Conservation (phyloP, 2,329 filamentous ascomycete species). For the Penicillium aurantiogriseum region DNA sequence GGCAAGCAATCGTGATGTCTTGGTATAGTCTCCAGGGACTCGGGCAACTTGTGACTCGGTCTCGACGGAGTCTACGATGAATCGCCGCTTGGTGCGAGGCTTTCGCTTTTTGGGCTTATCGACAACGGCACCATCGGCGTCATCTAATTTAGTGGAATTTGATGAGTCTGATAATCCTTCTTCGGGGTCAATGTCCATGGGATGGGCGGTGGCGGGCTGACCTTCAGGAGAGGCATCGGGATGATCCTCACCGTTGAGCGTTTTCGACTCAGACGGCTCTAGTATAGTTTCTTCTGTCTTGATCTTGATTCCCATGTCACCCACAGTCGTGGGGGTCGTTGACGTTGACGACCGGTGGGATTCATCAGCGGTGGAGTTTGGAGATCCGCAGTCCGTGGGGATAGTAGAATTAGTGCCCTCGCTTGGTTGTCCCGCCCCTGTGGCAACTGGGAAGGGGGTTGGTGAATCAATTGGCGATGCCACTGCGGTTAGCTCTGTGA, state of each 20-base stretch:
- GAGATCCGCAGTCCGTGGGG: constrained; percentile 27
- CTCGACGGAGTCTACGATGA: constrained; percentile 41
- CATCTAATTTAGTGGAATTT: constrained; percentile 30
- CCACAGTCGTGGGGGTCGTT: constrained; percentile 39
- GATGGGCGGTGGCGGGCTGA: constrained; percentile 8
- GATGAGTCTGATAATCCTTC: constrained; percentile 29
- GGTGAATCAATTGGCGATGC: constrained; percentile 9
- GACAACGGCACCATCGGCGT: constrained; percentile 21
- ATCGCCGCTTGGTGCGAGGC: constrained; percentile 25
- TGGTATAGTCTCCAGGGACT: constrained; percentile 74
- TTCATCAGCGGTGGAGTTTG: constrained; percentile 31
- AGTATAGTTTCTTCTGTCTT: constrained; percentile 22
- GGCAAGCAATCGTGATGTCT: constrained; percentile 72
- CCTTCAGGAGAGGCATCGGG: constrained; percentile 13
- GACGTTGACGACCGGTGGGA: constrained; percentile 36
- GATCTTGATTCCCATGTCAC: constrained; percentile 21
- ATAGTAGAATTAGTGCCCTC: constrained; percentile 9
- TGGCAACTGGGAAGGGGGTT: constrained; percentile 3
- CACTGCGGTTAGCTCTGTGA: constrained; percentile 8
- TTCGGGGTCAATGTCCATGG: constrained; percentile 18
- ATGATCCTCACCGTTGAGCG: constrained; percentile 9
- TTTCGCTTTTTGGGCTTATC: constrained; percentile 23
- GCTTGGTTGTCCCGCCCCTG: neutral
- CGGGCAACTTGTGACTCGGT: constrained; percentile 45
- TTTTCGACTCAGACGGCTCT: neutral